Base-by-base conservation (phyloP, 108 stramenopile species). In the Discostella stelligeroides region DNA sequence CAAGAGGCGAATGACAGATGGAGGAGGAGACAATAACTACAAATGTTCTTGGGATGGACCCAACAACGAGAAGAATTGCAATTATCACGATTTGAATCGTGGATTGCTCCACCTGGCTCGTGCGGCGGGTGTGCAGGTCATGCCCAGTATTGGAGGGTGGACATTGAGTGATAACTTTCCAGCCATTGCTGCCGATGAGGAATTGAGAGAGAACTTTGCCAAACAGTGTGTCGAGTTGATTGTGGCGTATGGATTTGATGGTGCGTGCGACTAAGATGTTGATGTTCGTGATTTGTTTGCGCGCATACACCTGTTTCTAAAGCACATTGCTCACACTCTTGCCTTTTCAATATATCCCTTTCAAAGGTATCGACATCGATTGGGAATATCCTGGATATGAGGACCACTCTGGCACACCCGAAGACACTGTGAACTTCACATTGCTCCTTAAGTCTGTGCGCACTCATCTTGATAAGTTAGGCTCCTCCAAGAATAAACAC, bases 101-200 rank as follows among this genome's bases (percentile, higher is more conserved):
- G 73, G 79, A 5, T 55, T 75, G 17, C 13, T 80, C n/a, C 18
- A 55, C 21, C 27, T 70, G 68, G 79, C 74, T 9, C 46, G 75
- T 11, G 30, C 12, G 30, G 68, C 41, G 18, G 79, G 73, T 1
- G 68, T 60, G 10, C 47, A 73, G 37, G 70, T 80, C 3, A 41
- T 47, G 61, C 79, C 79, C 0, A 65, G 62, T 25, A 75, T 80
- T 18, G 79, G 79, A 4, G 79, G 79, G 18, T 80, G 79, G 79
- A 75, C 79, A 9, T 42, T 80, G 18, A 70, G 69, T 34, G 79
- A 80, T 53, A 76, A 75, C 47, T 80, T 79, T 46, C 77, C 77
- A 11, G 51, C 58, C 1, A 73, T 79, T 49, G 74, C 79, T 23
- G 73, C 79, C 10, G 46, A 59, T 28, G 47, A 39, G 9, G 21